Base-by-base conservation (phyloP, 495 filamentous ascomycete species). In the Opeltia flavorubescens region DNA sequence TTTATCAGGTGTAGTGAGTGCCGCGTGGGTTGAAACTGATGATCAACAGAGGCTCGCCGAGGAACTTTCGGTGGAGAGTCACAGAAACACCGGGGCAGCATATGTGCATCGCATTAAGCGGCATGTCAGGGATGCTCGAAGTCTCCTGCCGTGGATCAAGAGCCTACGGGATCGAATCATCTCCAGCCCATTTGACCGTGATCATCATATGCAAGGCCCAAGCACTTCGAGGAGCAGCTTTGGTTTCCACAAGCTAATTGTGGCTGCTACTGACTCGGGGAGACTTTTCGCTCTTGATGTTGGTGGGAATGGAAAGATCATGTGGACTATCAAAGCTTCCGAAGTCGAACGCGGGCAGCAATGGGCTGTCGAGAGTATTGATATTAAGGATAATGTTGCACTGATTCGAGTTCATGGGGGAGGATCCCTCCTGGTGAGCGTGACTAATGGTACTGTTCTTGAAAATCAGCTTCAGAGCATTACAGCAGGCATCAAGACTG, bases 81-180 rank as follows among this genome's bases (percentile, higher is more conserved):
- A 95, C 56, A 80, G 78, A 59, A 89, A 82, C 55, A 64, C 86
- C 9, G 54, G 80, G 15, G 69, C 72, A 34, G 91, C 93, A 13
- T 99, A 95, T 56, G 67, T 89, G 30, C 89, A 95, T 63, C 79
- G 91, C 2, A 70, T 94, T 11, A 82, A 77, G 51, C 80, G 91
- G 35, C 91, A 99, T 57, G 47, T 83, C 7, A 67, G 74, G 30
- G 89, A 95, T 52, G 72, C 96, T 30, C 66, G 83, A 54, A 66
- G 85, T 55, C 69, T 95, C n/a, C 88, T 86, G 4, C 71, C 69
- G 0, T 93, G 80, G 68, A 60, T 91, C 11, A 67, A 76, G 55
- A 64, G 64, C 18, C 66, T 89, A 18, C 83, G 84, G 8, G 55
- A 61, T 26, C 77, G 82, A 18, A 59, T 94, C 25, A 53, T 86